phyloP scores from a whole-genome alignment of 345 rosid genomes.

The Pugionium dolabratum region DNA sequence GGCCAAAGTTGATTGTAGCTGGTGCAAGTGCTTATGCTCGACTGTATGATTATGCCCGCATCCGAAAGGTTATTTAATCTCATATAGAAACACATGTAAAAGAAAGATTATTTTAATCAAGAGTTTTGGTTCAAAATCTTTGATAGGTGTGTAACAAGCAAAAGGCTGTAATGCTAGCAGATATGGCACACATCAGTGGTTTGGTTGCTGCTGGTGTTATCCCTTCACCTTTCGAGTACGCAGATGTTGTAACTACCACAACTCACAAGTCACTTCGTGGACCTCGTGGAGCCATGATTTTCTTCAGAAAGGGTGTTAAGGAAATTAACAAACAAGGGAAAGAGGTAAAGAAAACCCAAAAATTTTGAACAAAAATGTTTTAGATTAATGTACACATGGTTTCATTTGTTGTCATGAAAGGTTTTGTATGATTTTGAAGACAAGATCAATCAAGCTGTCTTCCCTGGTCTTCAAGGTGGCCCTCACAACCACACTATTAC shows the following conservation, averaged over 20 bases:
- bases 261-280: constrained; percentile 99
- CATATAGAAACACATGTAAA: background rate
- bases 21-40: constrained; percentile 99
- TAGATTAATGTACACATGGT: constrained; percentile 9
- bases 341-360: constrained; percentile 51
- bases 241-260: constrained; percentile 96
- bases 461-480: constrained; percentile 99
- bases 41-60: constrained; percentile 84
- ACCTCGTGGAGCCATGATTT: constrained; percentile 99
- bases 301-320: constrained; percentile 91
- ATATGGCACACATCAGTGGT: constrained; percentile 99
- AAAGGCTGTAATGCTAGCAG: constrained; percentile 87
- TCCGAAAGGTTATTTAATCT: constrained; percentile 67
- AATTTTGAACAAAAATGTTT: background rate
- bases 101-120: constrained; percentile 3
- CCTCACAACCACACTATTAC: constrained; percentile 98
- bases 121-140: constrained; percentile 19
- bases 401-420: constrained; percentile 40
- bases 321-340: constrained; percentile 93
- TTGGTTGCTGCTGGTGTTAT: constrained; percentile 93
- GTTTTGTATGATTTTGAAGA: constrained; percentile 91
- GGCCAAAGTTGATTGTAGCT: constrained; percentile 95
- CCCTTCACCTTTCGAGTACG: constrained; percentile 97
- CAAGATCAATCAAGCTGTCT: constrained; percentile 95
- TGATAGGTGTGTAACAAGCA: constrained; percentile 94